Percentiles rank a stretch among this genome's conserved stretches.
These are phyloP conservation scores for Penicillium arizonense DNA, from an alignment of 495 filamentous ascomycete genomes.

Conservation along the genomic window DNA sequence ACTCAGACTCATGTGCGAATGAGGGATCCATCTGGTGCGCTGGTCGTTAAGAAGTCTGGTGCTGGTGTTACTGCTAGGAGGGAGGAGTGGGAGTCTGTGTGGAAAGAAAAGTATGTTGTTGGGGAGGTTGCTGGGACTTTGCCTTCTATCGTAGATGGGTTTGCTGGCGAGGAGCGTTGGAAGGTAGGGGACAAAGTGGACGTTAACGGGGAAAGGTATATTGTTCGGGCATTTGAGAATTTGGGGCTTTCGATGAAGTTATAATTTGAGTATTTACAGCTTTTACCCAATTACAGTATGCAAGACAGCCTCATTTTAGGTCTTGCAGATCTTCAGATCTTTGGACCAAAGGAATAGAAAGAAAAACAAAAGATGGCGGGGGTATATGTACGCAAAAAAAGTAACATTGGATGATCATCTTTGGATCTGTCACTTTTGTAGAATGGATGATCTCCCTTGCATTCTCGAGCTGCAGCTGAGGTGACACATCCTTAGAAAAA, in stretches of 20 bases:
- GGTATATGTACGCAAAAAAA: no score
- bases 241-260: not conserved
- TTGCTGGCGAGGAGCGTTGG: constrained; percentile 21
- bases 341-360: no score
- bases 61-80: constrained; percentile 34
- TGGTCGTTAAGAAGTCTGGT: constrained; percentile 24
- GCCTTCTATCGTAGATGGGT: constrained; percentile 24
- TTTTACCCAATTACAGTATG: not conserved
- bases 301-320: not conserved
- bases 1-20: constrained; percentile 17
- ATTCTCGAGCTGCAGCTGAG: no score
- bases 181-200: constrained; percentile 22
- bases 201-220: constrained; percentile 26
- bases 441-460: no score
- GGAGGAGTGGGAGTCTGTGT: constrained; percentile 34
- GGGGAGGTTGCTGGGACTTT: constrained; percentile 17
- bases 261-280: not conserved
- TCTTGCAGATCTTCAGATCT: not conserved
- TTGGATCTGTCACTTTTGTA: no score
- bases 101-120: constrained; percentile 29
- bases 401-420: not conserved
- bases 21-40: constrained; percentile 13
- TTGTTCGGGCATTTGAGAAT: constrained; percentile 37
- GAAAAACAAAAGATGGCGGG: no score
- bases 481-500: no score